phyloP scores from a whole-genome alignment of 108 stramenopile species.

The Nannochloropsis gaditana region DNA sequence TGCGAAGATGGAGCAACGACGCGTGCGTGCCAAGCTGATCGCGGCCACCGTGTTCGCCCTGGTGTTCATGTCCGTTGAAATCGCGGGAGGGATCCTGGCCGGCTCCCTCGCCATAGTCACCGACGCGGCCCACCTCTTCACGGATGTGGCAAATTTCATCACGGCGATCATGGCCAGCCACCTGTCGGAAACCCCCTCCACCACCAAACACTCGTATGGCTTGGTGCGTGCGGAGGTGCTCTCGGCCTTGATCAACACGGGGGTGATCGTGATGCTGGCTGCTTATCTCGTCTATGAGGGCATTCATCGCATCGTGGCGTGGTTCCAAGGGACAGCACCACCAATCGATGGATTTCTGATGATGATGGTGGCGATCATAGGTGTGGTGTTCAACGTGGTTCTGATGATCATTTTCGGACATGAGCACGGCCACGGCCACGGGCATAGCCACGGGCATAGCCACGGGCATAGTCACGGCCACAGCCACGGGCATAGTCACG shows the following conservation, averaged over 20 bases:
- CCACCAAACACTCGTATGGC: conserved; percentile 74
- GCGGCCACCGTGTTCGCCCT: conserved; percentile 50
- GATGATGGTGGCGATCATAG: conserved; percentile 72
- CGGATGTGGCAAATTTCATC: conserved; percentile 51
- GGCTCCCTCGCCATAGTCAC: conserved; percentile 56
- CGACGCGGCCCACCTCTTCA: conserved; percentile 59
- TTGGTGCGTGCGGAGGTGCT: conserved; percentile 81
- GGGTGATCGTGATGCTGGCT: conserved; percentile 67
- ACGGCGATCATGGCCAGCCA: conserved; percentile 62
- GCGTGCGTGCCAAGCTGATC: conserved; percentile 35
- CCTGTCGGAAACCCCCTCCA: conserved; percentile 68
- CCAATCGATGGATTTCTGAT: conserved; percentile 81
- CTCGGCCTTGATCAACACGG: conserved; percentile 76
- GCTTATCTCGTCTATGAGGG: conserved; percentile 69
- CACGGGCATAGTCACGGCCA: conserved; percentile 48
- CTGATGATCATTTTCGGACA: conserved; percentile 70
- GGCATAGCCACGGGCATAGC: conserved; percentile 51
- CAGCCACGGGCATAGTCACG: conserved; percentile 29
- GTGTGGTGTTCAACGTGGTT: conserved; percentile 80
- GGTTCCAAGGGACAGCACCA: conserved; percentile 33
- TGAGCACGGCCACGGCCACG: conserved; percentile 37
- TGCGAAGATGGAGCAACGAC: background rate
- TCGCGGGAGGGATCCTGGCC: conserved; percentile 51
- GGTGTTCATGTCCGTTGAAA: conserved; percentile 52
- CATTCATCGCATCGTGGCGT: conserved; percentile 43